phyloP scores from a whole-genome alignment of 2,329 filamentous ascomycete genomes.

The Talaromyces sp. region DNA sequence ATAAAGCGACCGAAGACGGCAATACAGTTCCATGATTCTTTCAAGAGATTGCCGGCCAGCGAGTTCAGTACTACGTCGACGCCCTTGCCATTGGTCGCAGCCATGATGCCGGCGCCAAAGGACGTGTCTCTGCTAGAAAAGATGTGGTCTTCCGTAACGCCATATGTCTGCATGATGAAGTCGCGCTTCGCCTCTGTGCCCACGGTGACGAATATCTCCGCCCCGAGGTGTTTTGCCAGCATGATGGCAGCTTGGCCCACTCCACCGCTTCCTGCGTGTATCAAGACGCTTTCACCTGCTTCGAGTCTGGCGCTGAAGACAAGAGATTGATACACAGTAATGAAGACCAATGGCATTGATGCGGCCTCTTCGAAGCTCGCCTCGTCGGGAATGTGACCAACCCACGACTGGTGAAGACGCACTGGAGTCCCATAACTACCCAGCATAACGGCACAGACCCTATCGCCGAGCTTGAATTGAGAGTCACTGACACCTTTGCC shows the following conservation, averaged over 20 bases:
- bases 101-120: conserved; percentile 7
- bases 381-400: not conserved
- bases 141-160: conserved; percentile 10
- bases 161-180: conserved; percentile 11
- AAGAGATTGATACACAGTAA: conserved; percentile 15
- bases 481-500: not conserved
- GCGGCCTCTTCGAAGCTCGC: conserved; percentile 17
- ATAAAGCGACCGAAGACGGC: conserved; percentile 27
- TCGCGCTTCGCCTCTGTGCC: conserved; percentile 11
- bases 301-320: conserved; percentile 14
- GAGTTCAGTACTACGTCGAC: conserved; percentile 26
- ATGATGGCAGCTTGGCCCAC: conserved; percentile 19
- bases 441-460: not conserved
- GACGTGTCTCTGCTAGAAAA: conserved; percentile 5
- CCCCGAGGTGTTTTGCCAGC: conserved; percentile 17
- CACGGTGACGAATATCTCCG: conserved; percentile 14
- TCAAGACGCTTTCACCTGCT: conserved; percentile 18
- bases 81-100: conserved; percentile 19
- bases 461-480: not conserved
- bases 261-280: conserved; percentile 18
- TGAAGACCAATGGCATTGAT: conserved; percentile 38
- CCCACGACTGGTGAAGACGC: not conserved
- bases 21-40: conserved; percentile 22
- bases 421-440: not conserved
- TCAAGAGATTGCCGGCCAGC: conserved; percentile 21